phyloP scores from a whole-genome alignment of 148 eudicot species.

The Rhododendron molle region DNA sequence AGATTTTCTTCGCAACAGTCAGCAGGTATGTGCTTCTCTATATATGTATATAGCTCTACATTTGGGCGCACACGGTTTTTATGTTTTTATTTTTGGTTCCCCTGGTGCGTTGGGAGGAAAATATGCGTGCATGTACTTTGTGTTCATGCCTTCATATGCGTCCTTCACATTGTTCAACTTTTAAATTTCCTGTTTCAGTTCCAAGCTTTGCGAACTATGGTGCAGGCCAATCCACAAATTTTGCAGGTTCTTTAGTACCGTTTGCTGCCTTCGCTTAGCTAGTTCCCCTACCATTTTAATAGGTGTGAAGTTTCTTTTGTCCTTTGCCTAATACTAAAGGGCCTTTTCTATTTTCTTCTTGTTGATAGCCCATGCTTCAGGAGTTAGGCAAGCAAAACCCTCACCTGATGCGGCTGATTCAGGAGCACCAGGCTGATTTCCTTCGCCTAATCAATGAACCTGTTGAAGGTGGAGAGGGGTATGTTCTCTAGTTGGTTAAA shows the following conservation, averaged over 20 bases:
- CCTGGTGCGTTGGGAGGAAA: neutral
- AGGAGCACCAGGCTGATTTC: slow-evolving; percentile 83
- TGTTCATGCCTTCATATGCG: neutral
- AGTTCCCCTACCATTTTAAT: neutral
- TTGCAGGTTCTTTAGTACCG: slow-evolving; percentile 22
- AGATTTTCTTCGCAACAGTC: slow-evolving; percentile 81
- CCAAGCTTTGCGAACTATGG: slow-evolving; percentile 84
- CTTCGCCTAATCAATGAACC: slow-evolving; percentile 81
- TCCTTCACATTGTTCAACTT: neutral
- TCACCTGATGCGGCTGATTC: slow-evolving; percentile 66
- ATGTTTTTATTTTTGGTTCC: neutral
- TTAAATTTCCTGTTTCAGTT: slow-evolving; percentile 43
- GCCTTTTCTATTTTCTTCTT: slow-evolving; percentile 4
- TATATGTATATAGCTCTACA: neutral
- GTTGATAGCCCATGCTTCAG: slow-evolving; percentile 81
- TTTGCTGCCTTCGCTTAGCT: neutral
- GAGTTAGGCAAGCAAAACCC: slow-evolving; percentile 89
- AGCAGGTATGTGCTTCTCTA: slow-evolving; percentile 36
- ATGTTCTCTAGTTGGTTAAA: slow-evolving; percentile 12
- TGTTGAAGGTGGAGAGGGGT: slow-evolving; percentile 75
- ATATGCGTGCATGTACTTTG: neutral
- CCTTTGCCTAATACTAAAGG: neutral
- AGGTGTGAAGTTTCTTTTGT: neutral
- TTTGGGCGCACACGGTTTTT: neutral
- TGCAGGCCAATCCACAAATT: slow-evolving; percentile 64